A percentile compares a stretch with the other conserved stretches of the same genome.
Evolutionary conservation across 495 filamentous ascomycete species (phyloP).

Genomic region (Xylaria bambusicola): DNA sequence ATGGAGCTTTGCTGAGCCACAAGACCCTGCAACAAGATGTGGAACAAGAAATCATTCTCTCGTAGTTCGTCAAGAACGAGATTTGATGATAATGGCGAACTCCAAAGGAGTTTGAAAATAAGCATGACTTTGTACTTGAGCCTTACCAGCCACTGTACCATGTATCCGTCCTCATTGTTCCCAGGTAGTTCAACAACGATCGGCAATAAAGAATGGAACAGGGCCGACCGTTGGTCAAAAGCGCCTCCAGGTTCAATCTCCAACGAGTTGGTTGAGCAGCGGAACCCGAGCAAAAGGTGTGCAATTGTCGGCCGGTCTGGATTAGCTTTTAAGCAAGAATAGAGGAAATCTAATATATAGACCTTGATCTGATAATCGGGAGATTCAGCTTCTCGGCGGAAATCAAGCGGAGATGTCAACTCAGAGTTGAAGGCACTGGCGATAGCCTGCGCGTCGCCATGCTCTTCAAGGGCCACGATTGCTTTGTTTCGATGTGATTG

Average conservation of each 20-base stretch:
- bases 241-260: slow-evolving; percentile 62
- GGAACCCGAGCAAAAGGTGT: slow-evolving; percentile 88
- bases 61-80: slow-evolving; percentile 78
- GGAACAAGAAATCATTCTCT: slow-evolving; percentile 70
- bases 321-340: slow-evolving; percentile 69
- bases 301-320: slow-evolving; percentile 77
- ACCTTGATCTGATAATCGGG: slow-evolving; percentile 74
- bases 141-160: slow-evolving; percentile 69
- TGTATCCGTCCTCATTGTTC: slow-evolving; percentile 55
- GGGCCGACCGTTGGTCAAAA: slow-evolving; percentile 67
- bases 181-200: slow-evolving; percentile 65
- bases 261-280: slow-evolving; percentile 66
- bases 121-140: slow-evolving; percentile 76
- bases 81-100: slow-evolving; percentile 73
- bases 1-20: slow-evolving; percentile 61
- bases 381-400: slow-evolving; percentile 61
- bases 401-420: slow-evolving; percentile 63
- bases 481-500: slow-evolving; percentile 71
- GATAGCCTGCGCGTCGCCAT: slow-evolving; percentile 69
- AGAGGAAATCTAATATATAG: slow-evolving; percentile 78
- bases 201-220: slow-evolving; percentile 78
- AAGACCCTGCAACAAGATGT: slow-evolving; percentile 64
- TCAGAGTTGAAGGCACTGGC: slow-evolving; percentile 65
- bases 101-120: slow-evolving; percentile 79
- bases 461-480: slow-evolving; percentile 72